Percentiles rank a stretch among this genome's conserved stretches.
Evolutionary conservation across 768 basidiomycete species (phyloP).

Genomic region (Leccinum rimulosum): DNA sequence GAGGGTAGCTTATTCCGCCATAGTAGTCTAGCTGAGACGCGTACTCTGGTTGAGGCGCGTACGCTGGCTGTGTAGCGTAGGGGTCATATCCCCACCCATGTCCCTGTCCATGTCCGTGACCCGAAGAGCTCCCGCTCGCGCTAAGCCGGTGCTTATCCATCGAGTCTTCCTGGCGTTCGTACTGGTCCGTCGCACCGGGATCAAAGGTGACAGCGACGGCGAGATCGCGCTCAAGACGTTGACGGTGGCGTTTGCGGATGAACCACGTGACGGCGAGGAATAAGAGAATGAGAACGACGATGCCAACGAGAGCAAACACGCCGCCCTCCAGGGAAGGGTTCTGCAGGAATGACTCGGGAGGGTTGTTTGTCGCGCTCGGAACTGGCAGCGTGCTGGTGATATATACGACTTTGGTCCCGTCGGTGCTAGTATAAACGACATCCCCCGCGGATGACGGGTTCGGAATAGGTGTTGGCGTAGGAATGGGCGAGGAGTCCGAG

Average conservation of each 20-base stretch:
- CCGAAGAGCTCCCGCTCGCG: conserved; percentile 24
- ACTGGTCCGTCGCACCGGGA: conserved; percentile 31
- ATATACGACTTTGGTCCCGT: conserved; percentile 26
- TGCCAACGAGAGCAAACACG: conserved; percentile 52
- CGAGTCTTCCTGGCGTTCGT: conserved; percentile 22
- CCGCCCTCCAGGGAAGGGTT: conserved; percentile 64
- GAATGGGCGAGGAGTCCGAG: conserved; percentile 2
- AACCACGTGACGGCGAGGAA: conserved; percentile 43
- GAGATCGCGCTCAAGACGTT: conserved; percentile 32
- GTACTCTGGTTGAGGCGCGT: conserved; percentile 19
- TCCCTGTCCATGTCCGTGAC: conserved; percentile 7
- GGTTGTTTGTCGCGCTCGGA: conserved; percentile 20
- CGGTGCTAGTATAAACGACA: conserved; percentile 21
- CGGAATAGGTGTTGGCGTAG: conserved; percentile 14
- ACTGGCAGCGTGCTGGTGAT: conserved; percentile 32
- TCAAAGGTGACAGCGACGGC: conserved; percentile 55
- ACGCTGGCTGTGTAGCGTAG: conserved; percentile 17
- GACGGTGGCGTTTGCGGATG: conserved; percentile 48
- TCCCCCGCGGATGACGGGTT: conserved; percentile 19
- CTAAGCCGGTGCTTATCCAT: conserved; percentile 19
- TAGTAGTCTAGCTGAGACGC: conserved; percentile 19
- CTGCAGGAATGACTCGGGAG: conserved; percentile 49
- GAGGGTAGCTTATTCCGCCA: conserved; percentile 16
- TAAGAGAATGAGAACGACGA: conserved; percentile 46
- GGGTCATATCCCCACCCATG: conserved; percentile 20